Evolutionary conservation across 1,284 basidiomycete genomes (phyloP).

Genomic region (Cystobasidiaceae sp.): DNA sequence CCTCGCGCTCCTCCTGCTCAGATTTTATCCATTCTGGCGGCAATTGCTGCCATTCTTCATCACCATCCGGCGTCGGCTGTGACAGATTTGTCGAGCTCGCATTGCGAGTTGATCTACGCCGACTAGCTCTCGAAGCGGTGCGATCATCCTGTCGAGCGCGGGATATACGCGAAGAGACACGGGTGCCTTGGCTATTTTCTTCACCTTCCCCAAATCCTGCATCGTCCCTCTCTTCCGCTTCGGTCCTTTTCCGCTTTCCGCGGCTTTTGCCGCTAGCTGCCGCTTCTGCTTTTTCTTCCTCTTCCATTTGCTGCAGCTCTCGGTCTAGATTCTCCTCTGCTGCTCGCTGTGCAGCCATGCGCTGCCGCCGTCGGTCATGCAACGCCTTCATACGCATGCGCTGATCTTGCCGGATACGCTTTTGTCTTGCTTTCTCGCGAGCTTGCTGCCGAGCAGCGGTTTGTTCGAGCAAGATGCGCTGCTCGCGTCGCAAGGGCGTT

Average conservation of each 20-base stretch:
- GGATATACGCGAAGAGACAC: neutral
- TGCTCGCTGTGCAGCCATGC: neutral
- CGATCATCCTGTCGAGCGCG: conserved; percentile 1
- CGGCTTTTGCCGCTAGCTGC: too few species aligned
- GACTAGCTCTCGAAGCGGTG: neutral
- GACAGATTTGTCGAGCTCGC: neutral
- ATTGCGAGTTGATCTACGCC: conserved; percentile 3
- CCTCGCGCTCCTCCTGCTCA: conserved; percentile 15
- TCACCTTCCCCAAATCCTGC: too few species aligned
- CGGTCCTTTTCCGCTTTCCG: too few species aligned
- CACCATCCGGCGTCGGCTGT: neutral
- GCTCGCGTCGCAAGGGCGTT: conserved; percentile 40
- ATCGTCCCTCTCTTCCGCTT: too few species aligned
- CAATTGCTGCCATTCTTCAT: conserved; percentile 17
- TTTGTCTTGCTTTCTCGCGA: conserved; percentile 5
- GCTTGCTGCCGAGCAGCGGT: neutral
- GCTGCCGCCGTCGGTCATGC: conserved; percentile 5
- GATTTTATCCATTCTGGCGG: conserved; percentile 3
- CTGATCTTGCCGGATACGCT: conserved; percentile 11
- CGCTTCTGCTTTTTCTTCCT: too few species aligned
- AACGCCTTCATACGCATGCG: conserved; percentile 18
- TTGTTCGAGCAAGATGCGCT: neutral
- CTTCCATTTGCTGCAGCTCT: conserved; percentile 1
- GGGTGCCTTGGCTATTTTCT: neutral
- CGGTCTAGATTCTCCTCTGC: neutral